Evolutionary conservation across 257 asterid species (phyloP).

Genomic region (Parsonsia alboflavescens): DNA sequence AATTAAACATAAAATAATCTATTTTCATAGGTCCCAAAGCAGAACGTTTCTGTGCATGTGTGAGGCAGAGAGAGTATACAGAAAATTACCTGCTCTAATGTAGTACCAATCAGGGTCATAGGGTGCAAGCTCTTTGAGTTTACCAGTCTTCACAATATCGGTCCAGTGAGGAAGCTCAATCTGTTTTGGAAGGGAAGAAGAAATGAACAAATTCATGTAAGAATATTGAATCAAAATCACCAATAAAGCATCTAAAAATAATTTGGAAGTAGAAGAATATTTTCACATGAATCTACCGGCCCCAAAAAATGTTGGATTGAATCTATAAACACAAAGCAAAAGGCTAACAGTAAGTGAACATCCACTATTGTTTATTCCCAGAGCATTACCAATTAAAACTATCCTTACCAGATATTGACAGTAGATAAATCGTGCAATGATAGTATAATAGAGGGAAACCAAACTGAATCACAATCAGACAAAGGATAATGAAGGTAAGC

Average conservation of each 20-base stretch:
- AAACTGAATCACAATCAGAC: neutral
- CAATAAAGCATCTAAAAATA: too few species aligned
- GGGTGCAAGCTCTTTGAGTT: slow-evolving; percentile 82
- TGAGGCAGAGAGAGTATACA: too few species aligned
- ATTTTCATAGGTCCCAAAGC: neutral
- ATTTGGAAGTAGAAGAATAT: neutral
- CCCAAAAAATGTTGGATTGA: neutral
- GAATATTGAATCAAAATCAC: neutral
- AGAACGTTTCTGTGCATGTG: too few species aligned
- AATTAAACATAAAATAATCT: neutral
- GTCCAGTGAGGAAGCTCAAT: slow-evolving; percentile 97
- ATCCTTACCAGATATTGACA: neutral
- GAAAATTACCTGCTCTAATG: slow-evolving; percentile 70
- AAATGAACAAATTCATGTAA: neutral
- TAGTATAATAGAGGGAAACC: neutral
- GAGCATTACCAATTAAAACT: neutral
- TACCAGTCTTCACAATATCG: slow-evolving; percentile 86
- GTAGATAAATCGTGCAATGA: neutral
- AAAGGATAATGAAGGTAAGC: neutral
- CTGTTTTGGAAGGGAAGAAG: slow-evolving; percentile 21
- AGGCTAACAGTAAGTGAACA: neutral
- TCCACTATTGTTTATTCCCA: neutral
- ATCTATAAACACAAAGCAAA: neutral
- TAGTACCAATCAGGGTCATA: slow-evolving; percentile 97
- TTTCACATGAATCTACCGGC: neutral